phyloP scores from a whole-genome alignment of 192 early-diverging fungal genomes.

The Umbelopsis ramanniana region DNA sequence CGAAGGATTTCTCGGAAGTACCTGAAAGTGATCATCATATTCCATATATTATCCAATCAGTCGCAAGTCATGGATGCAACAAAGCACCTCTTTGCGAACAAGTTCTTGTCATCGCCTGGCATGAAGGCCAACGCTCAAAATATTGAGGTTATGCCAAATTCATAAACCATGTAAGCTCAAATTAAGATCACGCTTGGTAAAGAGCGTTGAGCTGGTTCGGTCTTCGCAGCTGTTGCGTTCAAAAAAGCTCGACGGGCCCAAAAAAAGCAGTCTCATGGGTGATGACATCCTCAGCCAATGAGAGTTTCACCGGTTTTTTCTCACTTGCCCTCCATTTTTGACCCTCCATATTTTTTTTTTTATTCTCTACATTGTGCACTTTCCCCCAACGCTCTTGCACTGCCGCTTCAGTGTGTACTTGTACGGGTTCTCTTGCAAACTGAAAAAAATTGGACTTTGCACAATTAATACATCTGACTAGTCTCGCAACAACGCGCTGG shows the following conservation, averaged over 20 bases:
- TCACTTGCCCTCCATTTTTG: slow-evolving; percentile 7
- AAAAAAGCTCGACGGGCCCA: neutral
- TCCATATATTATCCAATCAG: slow-evolving; percentile 18
- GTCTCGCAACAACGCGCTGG: slow-evolving; percentile 22
- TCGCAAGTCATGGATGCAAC: slow-evolving; percentile 11
- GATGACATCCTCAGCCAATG: slow-evolving; percentile 14
- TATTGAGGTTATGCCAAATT: neutral
- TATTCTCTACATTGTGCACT: neutral
- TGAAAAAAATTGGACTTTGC: neutral
- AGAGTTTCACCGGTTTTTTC: slow-evolving; percentile 21
- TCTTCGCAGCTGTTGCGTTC: neutral
- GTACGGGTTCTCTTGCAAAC: neutral
- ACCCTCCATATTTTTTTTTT: slow-evolving; percentile 12
- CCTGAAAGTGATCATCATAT: slow-evolving; percentile 18
- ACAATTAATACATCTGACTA: neutral
- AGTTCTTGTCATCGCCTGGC: neutral
- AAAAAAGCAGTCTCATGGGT: slow-evolving; percentile 18
- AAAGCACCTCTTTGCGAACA: slow-evolving; percentile 11
- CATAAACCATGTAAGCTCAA: neutral
- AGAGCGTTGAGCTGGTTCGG: neutral
- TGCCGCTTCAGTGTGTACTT: slow-evolving; percentile 4
- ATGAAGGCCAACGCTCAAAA: neutral
- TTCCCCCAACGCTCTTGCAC: neutral
- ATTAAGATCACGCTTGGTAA: slow-evolving; percentile 15
- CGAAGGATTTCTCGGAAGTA: slow-evolving; percentile 12